Conservation (phyloP, 2,329 filamentous ascomycete genomes). For the Thermothelomyces thermophilus region DNA sequence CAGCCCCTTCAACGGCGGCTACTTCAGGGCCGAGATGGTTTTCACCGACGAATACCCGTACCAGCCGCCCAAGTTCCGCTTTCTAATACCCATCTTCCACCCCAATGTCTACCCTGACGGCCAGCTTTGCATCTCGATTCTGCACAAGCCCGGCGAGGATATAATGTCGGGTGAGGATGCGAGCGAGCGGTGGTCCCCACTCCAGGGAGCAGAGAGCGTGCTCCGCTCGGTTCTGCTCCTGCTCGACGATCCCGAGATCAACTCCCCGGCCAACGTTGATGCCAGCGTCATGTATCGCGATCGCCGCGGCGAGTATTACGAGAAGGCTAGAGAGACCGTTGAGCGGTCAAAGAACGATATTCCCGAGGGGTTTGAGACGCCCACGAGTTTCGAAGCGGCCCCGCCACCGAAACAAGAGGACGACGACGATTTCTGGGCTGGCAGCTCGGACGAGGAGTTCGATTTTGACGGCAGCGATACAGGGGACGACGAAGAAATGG, state of each 20-base stretch:
- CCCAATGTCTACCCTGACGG: slow-evolving; percentile 92
- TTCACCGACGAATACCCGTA: slow-evolving; percentile 89
- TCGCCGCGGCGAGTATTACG: slow-evolving; percentile 61
- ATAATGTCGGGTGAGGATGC: slow-evolving; percentile 85
- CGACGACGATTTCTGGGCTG: slow-evolving; percentile 77
- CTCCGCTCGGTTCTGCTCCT: slow-evolving; percentile 87
- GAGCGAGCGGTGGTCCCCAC: slow-evolving; percentile 87
- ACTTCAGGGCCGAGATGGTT: slow-evolving; percentile 82
- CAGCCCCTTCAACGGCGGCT: slow-evolving; percentile 86
- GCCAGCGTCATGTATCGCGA: slow-evolving; percentile 82
- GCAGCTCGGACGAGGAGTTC: slow-evolving; percentile 62
- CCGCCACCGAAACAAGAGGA: slow-evolving; percentile 57
- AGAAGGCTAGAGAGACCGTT: slow-evolving; percentile 61
- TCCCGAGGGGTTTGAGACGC: slow-evolving; percentile 74
- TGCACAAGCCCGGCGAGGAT: slow-evolving; percentile 87
- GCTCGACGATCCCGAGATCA: slow-evolving; percentile 89
- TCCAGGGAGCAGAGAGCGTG: slow-evolving; percentile 91
- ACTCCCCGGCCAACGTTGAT: slow-evolving; percentile 90
- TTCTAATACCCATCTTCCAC: slow-evolving; percentile 72
- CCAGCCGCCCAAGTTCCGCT: slow-evolving; percentile 81
- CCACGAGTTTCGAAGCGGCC: slow-evolving; percentile 59
- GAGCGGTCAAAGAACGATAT: slow-evolving; percentile 72
- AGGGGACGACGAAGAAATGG: slow-evolving; percentile 52
- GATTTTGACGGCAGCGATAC: slow-evolving; percentile 73
- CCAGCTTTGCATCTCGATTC: slow-evolving; percentile 90